Base-by-base conservation (phyloP, 2,329 filamentous ascomycete genomes). In the Monilinia laxa region DNA sequence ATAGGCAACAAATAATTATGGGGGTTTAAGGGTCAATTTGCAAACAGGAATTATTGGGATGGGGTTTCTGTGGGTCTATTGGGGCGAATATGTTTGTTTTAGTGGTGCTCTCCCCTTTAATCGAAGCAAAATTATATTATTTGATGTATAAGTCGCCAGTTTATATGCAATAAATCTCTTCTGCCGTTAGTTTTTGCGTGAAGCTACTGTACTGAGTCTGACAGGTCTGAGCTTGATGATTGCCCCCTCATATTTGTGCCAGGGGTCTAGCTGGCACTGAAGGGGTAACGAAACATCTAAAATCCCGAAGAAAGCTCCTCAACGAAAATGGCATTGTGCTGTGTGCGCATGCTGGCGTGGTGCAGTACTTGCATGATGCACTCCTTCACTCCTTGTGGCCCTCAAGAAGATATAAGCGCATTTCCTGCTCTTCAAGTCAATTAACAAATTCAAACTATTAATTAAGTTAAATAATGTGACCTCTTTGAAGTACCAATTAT, bases 231-330 rank as follows among this genome's bases (percentile, higher is more conserved):
- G 28, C 42, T 25, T 60, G 28, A 35, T 38, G 12, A 38, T 49
- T 47, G 28, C 45, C 42, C 20, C 57, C 57, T 62, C 45, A n/a
- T 62, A 51, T 62, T 31, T 35, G n/a, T 28, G 58, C 51, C 45
- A 60, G 28, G 58, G 58, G 58, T 25, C 47, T 51, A 20, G 12
- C n/a, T 51, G 31, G 51, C 38, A 38, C 45, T 23, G 58, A 62
- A 62, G 45, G n/a, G n/a, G 28, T 38, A 51, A 52, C n/a, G 31
- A 51, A 62, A 51, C 45, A 62, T 58, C 16, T 31, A 42, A 52
- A 52, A 38, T 60, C 58, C 58, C 58, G 45, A 60, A 38, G 31
- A 42, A 51, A 40, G 45, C n/a, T 62, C 58, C 58, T 62, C 58
- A 25, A 60, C 58, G 58, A 62, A 62, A 62, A 62, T 25, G 45